Conservation (phyloP, 495 filamentous ascomycete species). For the Xylona heveae region DNA sequence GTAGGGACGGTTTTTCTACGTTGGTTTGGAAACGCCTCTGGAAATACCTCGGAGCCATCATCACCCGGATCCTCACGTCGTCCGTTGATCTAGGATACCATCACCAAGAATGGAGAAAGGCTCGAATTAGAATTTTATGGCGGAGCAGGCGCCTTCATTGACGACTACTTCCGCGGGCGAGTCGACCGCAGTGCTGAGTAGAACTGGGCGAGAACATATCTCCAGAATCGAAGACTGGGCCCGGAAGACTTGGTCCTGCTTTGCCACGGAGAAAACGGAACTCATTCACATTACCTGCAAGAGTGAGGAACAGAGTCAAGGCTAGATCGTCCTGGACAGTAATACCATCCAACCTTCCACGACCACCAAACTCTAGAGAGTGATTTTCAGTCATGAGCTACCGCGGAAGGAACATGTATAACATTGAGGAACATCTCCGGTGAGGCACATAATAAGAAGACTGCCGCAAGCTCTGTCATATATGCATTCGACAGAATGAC, state of each 20-base stretch:
- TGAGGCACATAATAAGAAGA: too few relatives aligned
- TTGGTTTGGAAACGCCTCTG: constrained; percentile 11
- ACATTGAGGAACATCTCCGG: too few relatives aligned
- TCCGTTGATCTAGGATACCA: constrained; percentile 10
- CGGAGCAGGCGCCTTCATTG: constrained; percentile 11
- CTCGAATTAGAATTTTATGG: constrained; percentile 9
- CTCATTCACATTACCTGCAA: constrained; percentile 12
- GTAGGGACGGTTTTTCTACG: constrained; percentile 11
- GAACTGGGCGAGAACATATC: constrained; percentile 10
- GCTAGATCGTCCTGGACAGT: constrained; percentile 3
- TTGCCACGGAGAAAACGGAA: constrained; percentile 12
- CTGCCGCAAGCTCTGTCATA: too few relatives aligned
- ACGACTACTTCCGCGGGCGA: constrained; percentile 11
- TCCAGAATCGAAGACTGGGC: constrained; percentile 10
- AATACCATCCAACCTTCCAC: constrained; percentile 4
- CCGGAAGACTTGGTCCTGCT: constrained; percentile 7
- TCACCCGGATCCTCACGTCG: constrained; percentile 8
- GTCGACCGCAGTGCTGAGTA: constrained; percentile 7
- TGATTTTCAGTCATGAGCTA: constrained; percentile 10
- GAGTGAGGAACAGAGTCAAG: constrained; percentile 1
- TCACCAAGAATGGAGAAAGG: constrained; percentile 7
- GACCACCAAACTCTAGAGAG: constrained; percentile 11
- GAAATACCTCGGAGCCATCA: constrained; percentile 6
- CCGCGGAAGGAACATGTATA: constrained; percentile 11
- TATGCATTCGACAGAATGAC: too few relatives aligned